Evolutionary conservation across 2,329 filamentous ascomycete species (phyloP).

Genomic region (Beauveria caledonica): DNA sequence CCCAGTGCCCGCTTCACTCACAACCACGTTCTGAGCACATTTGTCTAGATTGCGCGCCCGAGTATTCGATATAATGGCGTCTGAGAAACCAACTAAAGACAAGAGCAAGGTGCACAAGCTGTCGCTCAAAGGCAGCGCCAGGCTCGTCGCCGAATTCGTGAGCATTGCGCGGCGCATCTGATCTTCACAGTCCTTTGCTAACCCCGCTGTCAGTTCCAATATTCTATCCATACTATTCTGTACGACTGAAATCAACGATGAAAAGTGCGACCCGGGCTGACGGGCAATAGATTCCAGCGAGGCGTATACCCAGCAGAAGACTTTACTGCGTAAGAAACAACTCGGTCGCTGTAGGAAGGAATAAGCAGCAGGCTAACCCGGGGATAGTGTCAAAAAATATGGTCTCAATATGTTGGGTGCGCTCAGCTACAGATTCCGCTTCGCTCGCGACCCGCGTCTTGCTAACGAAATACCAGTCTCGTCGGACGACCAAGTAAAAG

Average conservation of each 20-base stretch:
- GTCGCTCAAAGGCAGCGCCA: conserved; percentile 73
- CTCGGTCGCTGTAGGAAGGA: not conserved
- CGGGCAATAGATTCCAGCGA: conserved; percentile 63
- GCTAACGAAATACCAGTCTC: conserved; percentile 52
- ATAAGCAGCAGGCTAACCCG: not conserved
- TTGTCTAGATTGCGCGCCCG: not conserved
- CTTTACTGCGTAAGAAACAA: conserved; percentile 67
- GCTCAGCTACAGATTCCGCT: conserved; percentile 12
- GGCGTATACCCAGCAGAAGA: conserved; percentile 88
- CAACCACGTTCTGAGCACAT: no score
- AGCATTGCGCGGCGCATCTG: conserved; percentile 28
- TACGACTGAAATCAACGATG: conserved; percentile 33
- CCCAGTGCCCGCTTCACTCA: not conserved
- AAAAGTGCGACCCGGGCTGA: not conserved
- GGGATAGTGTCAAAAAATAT: conserved; percentile 80
- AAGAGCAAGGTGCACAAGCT: conserved; percentile 94
- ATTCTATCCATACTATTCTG: conserved; percentile 95
- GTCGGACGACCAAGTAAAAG: conserved; percentile 94
- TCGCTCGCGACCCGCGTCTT: not conserved
- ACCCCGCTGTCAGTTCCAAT: conserved; percentile 63
- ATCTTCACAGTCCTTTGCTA: not conserved
- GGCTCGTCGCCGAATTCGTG: conserved; percentile 92
- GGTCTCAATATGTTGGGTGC: conserved; percentile 89
- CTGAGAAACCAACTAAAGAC: conserved; percentile 21
- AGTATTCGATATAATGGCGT: not conserved